phyloP scores from a whole-genome alignment of 2,329 filamentous ascomycete genomes.

The Escovopsis sp. region DNA sequence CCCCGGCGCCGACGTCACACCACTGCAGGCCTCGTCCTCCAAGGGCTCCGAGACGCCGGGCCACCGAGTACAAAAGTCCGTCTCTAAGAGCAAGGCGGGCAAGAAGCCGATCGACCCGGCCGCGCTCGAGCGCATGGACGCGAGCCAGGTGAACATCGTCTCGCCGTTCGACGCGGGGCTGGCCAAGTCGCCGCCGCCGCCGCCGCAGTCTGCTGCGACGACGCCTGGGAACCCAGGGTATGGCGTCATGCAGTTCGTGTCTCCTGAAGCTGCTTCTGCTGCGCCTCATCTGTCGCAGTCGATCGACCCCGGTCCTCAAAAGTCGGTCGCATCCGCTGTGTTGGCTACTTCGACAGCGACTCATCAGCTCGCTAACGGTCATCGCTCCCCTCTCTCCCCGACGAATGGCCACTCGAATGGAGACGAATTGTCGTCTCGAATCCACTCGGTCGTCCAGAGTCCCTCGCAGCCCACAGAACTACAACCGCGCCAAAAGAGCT shows the following conservation, averaged over 20 bases:
- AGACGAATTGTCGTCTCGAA: too few relatives aligned
- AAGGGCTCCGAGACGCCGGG: slow-evolving; percentile 12
- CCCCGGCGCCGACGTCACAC: slow-evolving; percentile 9
- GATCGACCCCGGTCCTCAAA: too few relatives aligned
- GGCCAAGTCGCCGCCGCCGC: slow-evolving; percentile 12
- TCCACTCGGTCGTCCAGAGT: too few relatives aligned
- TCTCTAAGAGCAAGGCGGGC: slow-evolving; percentile 14
- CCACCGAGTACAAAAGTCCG: slow-evolving; percentile 33
- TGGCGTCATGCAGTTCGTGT: slow-evolving; percentile 14
- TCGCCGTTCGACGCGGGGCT: slow-evolving; percentile 17
- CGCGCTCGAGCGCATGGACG: slow-evolving; percentile 37
- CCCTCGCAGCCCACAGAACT: too few relatives aligned
- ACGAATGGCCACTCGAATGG: slow-evolving; percentile 7
- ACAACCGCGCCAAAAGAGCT: not conserved
- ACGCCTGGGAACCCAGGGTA: slow-evolving; percentile 14
- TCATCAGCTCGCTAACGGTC: slow-evolving; percentile 10
- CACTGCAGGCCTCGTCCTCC: slow-evolving; percentile 14
- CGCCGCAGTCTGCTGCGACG: slow-evolving; percentile 9
- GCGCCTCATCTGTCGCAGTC: not conserved
- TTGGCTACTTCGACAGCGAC: slow-evolving; percentile 8
- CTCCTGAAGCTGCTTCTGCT: slow-evolving; percentile 12
- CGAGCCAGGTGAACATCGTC: slow-evolving; percentile 35
- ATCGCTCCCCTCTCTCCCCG: slow-evolving; percentile 5
- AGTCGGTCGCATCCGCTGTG: too few relatives aligned
- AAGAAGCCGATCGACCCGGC: slow-evolving; percentile 36